These are phyloP conservation scores for Colletotrichum chlorophyti DNA, from an alignment of 2,329 filamentous ascomycete species.

Conservation along the genomic window DNA sequence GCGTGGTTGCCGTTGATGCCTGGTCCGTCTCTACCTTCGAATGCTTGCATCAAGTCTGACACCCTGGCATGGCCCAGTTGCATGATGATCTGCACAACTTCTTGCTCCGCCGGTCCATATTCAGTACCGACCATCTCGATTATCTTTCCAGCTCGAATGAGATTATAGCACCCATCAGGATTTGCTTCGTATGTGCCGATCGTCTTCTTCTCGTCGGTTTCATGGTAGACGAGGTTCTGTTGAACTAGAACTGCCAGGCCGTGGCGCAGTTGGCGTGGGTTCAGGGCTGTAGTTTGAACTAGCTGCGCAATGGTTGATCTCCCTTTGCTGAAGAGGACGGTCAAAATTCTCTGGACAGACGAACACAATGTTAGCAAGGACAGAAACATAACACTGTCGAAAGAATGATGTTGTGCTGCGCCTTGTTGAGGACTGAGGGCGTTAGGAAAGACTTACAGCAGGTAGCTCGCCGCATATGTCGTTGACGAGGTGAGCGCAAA, in stretches of 20 bases:
- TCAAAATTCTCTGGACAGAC: conserved; percentile 78
- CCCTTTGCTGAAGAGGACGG: conserved; percentile 78
- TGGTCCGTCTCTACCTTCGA: conserved; percentile 38
- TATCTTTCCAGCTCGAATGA: conserved; percentile 83
- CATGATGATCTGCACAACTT: conserved; percentile 77
- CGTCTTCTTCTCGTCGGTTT: conserved; percentile 66
- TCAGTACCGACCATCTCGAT: conserved; percentile 76
- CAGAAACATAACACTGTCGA: background rate
- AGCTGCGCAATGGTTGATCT: conserved; percentile 76
- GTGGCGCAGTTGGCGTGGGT: conserved; percentile 77
- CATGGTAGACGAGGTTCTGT: conserved; percentile 83
- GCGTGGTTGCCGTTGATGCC: conserved; percentile 31
- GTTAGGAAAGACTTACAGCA: conserved; percentile 67
- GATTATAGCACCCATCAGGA: conserved; percentile 77
- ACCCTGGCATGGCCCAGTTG: conserved; percentile 79
- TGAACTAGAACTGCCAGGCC: conserved; percentile 86
- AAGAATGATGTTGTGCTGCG: conserved; percentile 26
- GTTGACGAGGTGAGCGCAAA: conserved; percentile 87
- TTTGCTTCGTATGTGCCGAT: conserved; percentile 86
- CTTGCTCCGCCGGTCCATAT: conserved; percentile 76
- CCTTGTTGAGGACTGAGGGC: background rate
- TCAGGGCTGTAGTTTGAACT: conserved; percentile 74
- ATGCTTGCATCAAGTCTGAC: conserved; percentile 72
- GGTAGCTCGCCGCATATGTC: conserved; percentile 92
- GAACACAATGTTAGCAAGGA: conserved; percentile 18